Evolutionary conservation across 2,329 filamentous ascomycete species (phyloP), one percentile per base, ranked within the genome.

Genomic region (Fusarium liriodendri): DNA sequence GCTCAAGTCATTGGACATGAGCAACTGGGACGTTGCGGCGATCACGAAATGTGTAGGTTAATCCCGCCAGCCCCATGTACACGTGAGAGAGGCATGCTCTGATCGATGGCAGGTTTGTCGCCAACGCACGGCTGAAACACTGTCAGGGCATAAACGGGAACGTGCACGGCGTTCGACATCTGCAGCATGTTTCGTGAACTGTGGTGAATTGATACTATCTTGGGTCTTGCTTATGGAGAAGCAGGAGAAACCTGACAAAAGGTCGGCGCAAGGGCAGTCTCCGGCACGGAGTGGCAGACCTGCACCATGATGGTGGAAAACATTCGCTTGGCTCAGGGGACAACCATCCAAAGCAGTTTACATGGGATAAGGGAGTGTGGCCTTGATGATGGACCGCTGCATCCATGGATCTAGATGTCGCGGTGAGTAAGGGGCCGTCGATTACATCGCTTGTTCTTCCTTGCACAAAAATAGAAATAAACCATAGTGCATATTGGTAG

Each of bases 391-490:
- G 92, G 92, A 94, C 91, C 92, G 86, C 88, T 83, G 86, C 87
- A 88, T 86, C 89, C 90, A 93, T 84, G 79, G 58, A 77, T 77
- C 81, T 84, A 85, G 85, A 87, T 87, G 88, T 85, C 85, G 89
- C 88, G 91, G 91, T 94, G 92, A 94, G 92, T 94, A 91, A 84
- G 83, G 83, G 87, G 87, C 76, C 60, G 29, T 58, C 29, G 50
- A 57, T 14, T 10, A 25, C 22, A 63, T 47, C 55, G 71, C 78
- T 91, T 84, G 76, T 86, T 95, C 90, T 95, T 88, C 92, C 93
- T 94, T 86, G 88, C 89, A 90, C 90, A 90, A 94, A 94, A 94
- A 94, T 94, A 93, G 92, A 93, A 90, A 91, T 87, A 88, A 86
- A 91, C 91, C 92, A 94, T 87, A 84, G 90, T 79, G 87, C 83